Conservation (phyloP, 306 rosid species). For the Medicago ruthenica region DNA sequence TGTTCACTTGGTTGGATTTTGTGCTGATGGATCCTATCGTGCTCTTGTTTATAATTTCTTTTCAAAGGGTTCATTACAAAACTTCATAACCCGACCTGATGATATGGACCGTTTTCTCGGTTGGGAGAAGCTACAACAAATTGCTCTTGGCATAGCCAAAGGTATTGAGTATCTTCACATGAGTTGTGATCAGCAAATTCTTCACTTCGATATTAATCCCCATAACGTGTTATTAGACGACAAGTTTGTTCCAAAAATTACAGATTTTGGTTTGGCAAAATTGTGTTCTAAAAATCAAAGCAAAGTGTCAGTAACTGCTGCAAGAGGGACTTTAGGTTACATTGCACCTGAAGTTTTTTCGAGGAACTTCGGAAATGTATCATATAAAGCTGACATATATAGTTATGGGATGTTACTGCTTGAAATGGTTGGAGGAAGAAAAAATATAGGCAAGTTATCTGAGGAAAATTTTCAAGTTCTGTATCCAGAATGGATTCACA, state of each 20-base stretch:
- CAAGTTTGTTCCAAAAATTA: not conserved
- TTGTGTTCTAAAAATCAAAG: conserved; percentile 8
- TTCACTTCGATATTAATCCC: conserved; percentile 8
- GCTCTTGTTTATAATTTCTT: conserved; percentile 46
- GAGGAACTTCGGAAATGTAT: conserved; percentile 4
- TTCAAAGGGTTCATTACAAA: not conserved
- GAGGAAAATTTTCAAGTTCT: conserved; percentile 1
- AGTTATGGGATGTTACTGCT: conserved; percentile 9
- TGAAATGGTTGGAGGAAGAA: conserved; percentile 19
- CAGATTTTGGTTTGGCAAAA: conserved; percentile 17
- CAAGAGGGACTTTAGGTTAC: conserved; percentile 16
- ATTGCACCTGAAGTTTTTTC: conserved; percentile 20
- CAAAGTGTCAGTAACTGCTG: not conserved
- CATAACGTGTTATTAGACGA: conserved; percentile 10
- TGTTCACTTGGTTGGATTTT: conserved; percentile 47
- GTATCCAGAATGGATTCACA: conserved; percentile 26
- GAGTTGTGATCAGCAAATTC: conserved; percentile 16
- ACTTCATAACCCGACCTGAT: not conserved
- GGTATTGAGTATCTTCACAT: conserved; percentile 27
- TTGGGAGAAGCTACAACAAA: conserved; percentile 6
- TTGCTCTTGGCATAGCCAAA: conserved; percentile 1
- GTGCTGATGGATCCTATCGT: conserved; percentile 40
- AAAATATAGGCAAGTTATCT: not conserved
- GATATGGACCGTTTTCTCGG: not conserved
- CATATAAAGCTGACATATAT: conserved; percentile 1